Evolutionary conservation across 768 basidiomycete species (phyloP), one percentile per base, ranked within the genome.

Genomic region (Rhodosporidiobolus odoratus): DNA sequence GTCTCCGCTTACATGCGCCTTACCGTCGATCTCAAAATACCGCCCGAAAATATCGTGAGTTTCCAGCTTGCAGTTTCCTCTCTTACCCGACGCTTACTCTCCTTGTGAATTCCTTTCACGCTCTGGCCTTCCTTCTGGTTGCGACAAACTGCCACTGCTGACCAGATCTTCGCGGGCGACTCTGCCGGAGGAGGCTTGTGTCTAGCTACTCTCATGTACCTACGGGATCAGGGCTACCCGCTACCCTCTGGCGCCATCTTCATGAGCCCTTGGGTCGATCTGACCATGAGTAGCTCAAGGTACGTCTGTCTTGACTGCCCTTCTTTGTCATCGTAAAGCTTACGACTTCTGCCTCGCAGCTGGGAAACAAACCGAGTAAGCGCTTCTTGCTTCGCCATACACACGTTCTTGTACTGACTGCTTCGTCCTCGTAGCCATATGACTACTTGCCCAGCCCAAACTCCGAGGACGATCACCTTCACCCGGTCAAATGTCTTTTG

Each of bases 271-370:
- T 78, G 77, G 77, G 71, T 73, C 32, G 92, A 95, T 79, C 81
- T 99, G 71, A 97, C 96, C 0, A 91, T 96, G 87, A 94, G 92
- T 74, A 97, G 93, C 79, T 91, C 93, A 65, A 95, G 92, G n/a
- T n/a, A n/a, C n/a, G n/a, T n/a, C n/a, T n/a, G n/a, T n/a, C n/a
- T n/a, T n/a, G n/a, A n/a, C n/a, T n/a, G n/a, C n/a, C n/a, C n/a
- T n/a, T n/a, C n/a, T n/a, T n/a, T n/a, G n/a, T n/a, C n/a, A n/a
- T n/a, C n/a, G n/a, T n/a, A n/a, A n/a, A n/a, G n/a, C n/a, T n/a
- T n/a, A n/a, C n/a, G n/a, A n/a, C n/a, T n/a, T n/a, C n/a, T n/a
- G n/a, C n/a, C n/a, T n/a, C n/a, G n/a, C n/a, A n/a, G n/a, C n/a
- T 98, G 95, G 92, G 92, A 95, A 38, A 90, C 89, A 65, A 97